phyloP scores from a whole-genome alignment of 371 early-diverging fungal genomes.

The Fennellomyces sp. region DNA sequence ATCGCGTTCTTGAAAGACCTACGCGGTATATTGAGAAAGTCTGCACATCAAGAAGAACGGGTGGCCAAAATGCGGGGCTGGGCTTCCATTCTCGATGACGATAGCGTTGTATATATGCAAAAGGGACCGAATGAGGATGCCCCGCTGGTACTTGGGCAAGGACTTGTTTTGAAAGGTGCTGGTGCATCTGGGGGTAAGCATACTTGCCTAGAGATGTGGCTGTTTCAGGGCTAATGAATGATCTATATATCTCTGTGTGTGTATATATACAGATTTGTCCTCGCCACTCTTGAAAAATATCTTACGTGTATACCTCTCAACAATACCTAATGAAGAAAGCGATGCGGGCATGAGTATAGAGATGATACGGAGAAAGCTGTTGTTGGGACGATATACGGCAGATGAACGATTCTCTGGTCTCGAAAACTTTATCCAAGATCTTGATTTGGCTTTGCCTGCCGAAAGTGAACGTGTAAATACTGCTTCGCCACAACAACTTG shows the following conservation, averaged over 20 bases:
- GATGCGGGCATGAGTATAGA: conserved; percentile 2
- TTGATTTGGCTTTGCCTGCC: not conserved
- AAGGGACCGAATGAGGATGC: not conserved
- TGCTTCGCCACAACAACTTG: not conserved
- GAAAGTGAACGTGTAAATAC: not conserved
- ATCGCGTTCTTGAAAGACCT: conserved; percentile 3
- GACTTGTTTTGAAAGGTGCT: not conserved
- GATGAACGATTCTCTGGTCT: not conserved
- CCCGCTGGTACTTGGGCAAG: not conserved
- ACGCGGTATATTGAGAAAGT: not conserved
- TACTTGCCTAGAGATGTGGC: not conserved
- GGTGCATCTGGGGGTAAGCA: conserved; percentile 2
- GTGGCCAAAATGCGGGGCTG: conserved; percentile 6
- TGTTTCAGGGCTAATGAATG: not conserved
- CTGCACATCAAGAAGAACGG: not conserved
- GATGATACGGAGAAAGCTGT: not conserved
- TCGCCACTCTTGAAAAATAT: conserved; percentile 9
- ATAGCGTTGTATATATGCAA: not conserved
- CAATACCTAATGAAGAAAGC: not conserved
- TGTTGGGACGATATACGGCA: not conserved
- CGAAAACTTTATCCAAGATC: conserved; percentile 8
- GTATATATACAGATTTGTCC: not conserved
- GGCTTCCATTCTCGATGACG: not conserved
- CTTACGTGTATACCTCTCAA: conserved; percentile 5
- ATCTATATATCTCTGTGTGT: too few species aligned